A percentile compares a stretch with the other conserved stretches of the same genome.
These are phyloP conservation scores for Phylloporus gajari DNA, from an alignment of 1,284 basidiomycete genomes.

Conservation along the genomic window DNA sequence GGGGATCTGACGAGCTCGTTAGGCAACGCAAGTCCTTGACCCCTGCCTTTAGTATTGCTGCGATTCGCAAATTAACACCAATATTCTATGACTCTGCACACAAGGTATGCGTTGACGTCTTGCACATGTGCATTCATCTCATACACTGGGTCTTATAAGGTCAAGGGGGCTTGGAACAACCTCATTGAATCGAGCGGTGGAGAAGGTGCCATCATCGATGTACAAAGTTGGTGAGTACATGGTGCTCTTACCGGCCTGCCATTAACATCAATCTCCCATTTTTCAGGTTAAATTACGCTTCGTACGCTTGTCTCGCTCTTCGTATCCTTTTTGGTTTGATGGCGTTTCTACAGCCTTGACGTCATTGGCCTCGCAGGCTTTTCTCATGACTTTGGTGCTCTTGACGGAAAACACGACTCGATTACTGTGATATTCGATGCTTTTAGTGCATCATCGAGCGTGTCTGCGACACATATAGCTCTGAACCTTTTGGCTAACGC, in stretches of 20 bases:
- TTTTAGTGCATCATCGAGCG: slow-evolving; percentile 28
- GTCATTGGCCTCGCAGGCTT: slow-evolving; percentile 61
- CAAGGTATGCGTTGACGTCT: slow-evolving; percentile 46
- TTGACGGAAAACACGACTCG: slow-evolving; percentile 54
- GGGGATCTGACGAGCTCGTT: slow-evolving; percentile 12
- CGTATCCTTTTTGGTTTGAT: background rate
- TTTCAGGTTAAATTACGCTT: slow-evolving; percentile 58
- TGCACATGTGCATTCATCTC: background rate
- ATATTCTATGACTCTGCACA: slow-evolving; percentile 46
- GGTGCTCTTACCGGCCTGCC: no score
- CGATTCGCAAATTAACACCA: slow-evolving; percentile 9
- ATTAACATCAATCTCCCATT: background rate
- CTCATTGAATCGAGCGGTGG: slow-evolving; percentile 51
- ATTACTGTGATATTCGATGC: slow-evolving; percentile 58
- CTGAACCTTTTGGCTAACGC: slow-evolving; percentile 53
- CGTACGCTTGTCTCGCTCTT: slow-evolving; percentile 44
- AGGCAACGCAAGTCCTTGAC: slow-evolving; percentile 49
- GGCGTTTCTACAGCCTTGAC: slow-evolving; percentile 40
- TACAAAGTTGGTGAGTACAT: slow-evolving; percentile 49
- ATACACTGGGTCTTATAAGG: slow-evolving; percentile 29
- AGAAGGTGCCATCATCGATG: slow-evolving; percentile 55
- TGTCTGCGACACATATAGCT: slow-evolving; percentile 40
- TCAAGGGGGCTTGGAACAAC: slow-evolving; percentile 62
- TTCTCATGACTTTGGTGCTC: slow-evolving; percentile 45
- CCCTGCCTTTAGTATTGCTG: slow-evolving; percentile 9